Evolutionary conservation across 257 asterid species (phyloP), one percentile per base, ranked within the genome.

Genomic region (Agastache rugosa): DNA sequence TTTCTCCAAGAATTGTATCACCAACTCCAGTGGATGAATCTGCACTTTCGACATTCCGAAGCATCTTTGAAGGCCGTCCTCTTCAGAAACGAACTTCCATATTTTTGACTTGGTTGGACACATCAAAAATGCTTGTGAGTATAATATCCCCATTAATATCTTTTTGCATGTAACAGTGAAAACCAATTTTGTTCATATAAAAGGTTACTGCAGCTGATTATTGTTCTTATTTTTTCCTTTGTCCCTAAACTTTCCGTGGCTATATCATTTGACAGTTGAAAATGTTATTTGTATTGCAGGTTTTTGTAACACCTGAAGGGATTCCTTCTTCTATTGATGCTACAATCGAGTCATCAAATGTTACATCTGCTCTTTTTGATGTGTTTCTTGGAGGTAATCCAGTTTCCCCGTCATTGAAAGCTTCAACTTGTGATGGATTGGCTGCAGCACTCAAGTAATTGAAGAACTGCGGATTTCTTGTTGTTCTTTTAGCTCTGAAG

Each of bases 61-160:
- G 79, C 63, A 76, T 83, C 78, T 94, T 94, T 71, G 86, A 87
- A 81, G 93, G 88, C 70, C 83, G 93, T 29, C 80, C 96, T 63
- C 96, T 93, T 41, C 88, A 83, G 76, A 91, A 87, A 81, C 89
- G 90, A 82, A 91, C 97, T 45, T 86, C 87, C 72, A 84, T 94
- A 84, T 88, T 87, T 77, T 78, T 94, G 88, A 86, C 97, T 61
- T 94, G 98, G 98, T 47, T 87, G 87, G 87, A 91, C 91, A 78
- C 93, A 5, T 51, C 80, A 75, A 91, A 88, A 86, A 79, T 94
- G 89, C 88, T 90, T 31, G 98, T 89, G 77, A 88, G 97, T 87
- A 37, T 73, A 35, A 63, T 60, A 23, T 76, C 42, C 1, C 17
- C 11, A 59, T 39, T 19, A 45, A 22, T 29, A 65, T 65, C 41